These are phyloP conservation scores for Akebia trifoliata DNA, from an alignment of 164 flowering plant genomes.

Conservation along the genomic window DNA sequence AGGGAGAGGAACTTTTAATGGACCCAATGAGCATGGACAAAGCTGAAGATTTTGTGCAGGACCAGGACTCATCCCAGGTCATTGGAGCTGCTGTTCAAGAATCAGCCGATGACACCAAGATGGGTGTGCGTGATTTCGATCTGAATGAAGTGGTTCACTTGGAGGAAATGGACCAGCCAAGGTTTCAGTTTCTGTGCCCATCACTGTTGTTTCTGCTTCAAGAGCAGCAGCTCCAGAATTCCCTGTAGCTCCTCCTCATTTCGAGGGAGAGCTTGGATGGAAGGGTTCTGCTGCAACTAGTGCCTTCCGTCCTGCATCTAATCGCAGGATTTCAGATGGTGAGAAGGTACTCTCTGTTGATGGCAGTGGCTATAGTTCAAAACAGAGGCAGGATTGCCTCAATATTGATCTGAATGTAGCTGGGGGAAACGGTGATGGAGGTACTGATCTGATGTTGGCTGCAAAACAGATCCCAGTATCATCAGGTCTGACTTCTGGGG, in stretches of 20 bases:
- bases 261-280: constrained; percentile 76
- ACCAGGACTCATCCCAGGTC: constrained; percentile 39
- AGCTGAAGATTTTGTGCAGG: constrained; percentile 23
- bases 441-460: constrained; percentile 13
- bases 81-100: constrained; percentile 44
- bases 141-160: constrained; percentile 51
- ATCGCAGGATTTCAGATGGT: constrained; percentile 42
- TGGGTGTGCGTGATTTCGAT: constrained; percentile 47
- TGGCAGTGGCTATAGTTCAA: constrained; percentile 16
- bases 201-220: constrained; percentile 60
- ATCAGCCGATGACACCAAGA: constrained; percentile 28
- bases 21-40: constrained; percentile 22
- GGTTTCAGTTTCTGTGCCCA: constrained; percentile 31
- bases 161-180: constrained; percentile 49
- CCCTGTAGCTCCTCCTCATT: constrained; percentile 51
- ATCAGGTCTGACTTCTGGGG: constrained; percentile 47
- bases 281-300: constrained; percentile 74
- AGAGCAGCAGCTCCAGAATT: constrained; percentile 49
- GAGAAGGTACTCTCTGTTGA: constrained; percentile 19
- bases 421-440: constrained; percentile 41
- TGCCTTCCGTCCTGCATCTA: constrained; percentile 82
- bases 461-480: constrained; percentile 32
- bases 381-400: constrained; percentile 30
- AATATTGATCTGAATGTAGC: constrained; percentile 77
- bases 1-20: constrained; percentile 17